These are phyloP conservation scores for Lactarius quietus DNA, from an alignment of 768 basidiomycete species.

Conservation along the genomic window DNA sequence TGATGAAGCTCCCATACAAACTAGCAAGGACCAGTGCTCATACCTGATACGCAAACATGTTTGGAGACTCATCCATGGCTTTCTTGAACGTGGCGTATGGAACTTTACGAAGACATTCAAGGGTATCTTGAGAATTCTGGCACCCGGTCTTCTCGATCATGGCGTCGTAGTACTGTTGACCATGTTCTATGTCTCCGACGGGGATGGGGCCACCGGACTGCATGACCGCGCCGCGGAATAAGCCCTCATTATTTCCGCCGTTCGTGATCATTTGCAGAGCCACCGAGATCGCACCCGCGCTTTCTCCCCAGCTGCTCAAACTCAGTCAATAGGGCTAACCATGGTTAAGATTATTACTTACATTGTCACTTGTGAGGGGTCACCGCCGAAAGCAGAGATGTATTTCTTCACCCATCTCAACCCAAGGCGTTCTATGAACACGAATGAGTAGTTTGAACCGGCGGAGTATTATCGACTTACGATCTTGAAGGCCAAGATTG, in stretches of 20 bases:
- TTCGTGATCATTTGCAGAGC: conserved; percentile 43
- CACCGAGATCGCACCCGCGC: conserved; percentile 50
- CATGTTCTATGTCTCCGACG: conserved; percentile 29
- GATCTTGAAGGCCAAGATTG: conserved; percentile 67
- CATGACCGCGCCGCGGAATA: conserved; percentile 46
- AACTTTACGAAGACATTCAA: conserved; percentile 42
- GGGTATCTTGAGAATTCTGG: conserved; percentile 33
- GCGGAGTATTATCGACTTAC: conserved; percentile 31
- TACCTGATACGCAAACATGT: conserved; percentile 36
- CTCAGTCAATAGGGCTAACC: conserved; percentile 13
- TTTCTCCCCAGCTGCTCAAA: conserved; percentile 44
- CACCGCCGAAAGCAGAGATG: conserved; percentile 61
- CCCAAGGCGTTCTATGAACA: conserved; percentile 47
- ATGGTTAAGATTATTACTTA: conserved; percentile 30
- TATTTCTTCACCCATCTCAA: conserved; percentile 66
- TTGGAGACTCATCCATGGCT: conserved; percentile 36
- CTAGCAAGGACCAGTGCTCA: background rate
- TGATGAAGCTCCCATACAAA: background rate
- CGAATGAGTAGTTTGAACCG: background rate
- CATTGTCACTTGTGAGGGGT: conserved; percentile 58
- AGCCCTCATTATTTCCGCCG: conserved; percentile 36
- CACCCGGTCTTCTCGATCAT: conserved; percentile 42
- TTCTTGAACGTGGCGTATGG: conserved; percentile 33
- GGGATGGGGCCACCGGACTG: conserved; percentile 40
- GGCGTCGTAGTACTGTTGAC: conserved; percentile 41